Percentiles rank a stretch among this genome's conserved stretches.
phyloP scores from a whole-genome alignment of 2,329 filamentous ascomycete genomes.

The Xylogone sp. region DNA sequence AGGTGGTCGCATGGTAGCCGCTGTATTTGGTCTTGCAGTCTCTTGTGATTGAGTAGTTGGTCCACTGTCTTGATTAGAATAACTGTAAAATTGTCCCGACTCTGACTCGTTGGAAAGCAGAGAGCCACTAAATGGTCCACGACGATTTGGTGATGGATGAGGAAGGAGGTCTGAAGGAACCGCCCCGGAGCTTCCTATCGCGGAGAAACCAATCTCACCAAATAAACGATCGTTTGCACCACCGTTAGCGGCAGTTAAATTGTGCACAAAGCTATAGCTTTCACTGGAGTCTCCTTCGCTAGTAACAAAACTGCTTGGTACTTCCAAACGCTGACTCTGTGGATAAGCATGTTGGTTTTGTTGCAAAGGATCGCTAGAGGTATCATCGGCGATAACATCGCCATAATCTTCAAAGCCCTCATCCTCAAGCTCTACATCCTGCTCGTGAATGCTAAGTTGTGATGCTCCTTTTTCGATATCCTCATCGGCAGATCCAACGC shows the following conservation, averaged over 20 bases:
- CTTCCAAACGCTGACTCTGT: constrained; percentile 15
- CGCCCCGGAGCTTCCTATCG: constrained; percentile 25
- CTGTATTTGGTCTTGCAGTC: neutral
- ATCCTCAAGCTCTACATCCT: neutral
- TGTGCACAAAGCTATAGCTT: constrained; percentile 13
- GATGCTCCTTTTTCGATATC: constrained; percentile 23
- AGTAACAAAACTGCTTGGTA: constrained; percentile 23
- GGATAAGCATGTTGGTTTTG: constrained; percentile 15
- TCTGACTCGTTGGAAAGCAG: neutral
- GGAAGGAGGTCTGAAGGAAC: constrained; percentile 22
- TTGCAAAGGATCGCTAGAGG: constrained; percentile 10
- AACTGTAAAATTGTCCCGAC: neutral
- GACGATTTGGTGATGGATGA: constrained; percentile 8
- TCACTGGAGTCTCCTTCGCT: constrained; percentile 12
- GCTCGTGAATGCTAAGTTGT: constrained; percentile 24
- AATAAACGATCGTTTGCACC: constrained; percentile 21
- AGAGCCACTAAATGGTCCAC: neutral
- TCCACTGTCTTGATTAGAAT: neutral
- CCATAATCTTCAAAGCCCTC: constrained; percentile 13
- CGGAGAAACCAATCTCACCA: constrained; percentile 26
- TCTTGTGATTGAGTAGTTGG: neutral
- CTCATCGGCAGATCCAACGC: constrained; percentile 11
- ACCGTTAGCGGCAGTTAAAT: neutral
- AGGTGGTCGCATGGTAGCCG: constrained; percentile 14
- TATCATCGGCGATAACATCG: constrained; percentile 13